Evolutionary conservation across 2,329 filamentous ascomycete genomes (phyloP).

Genomic region (Botrytis cinerea): DNA sequence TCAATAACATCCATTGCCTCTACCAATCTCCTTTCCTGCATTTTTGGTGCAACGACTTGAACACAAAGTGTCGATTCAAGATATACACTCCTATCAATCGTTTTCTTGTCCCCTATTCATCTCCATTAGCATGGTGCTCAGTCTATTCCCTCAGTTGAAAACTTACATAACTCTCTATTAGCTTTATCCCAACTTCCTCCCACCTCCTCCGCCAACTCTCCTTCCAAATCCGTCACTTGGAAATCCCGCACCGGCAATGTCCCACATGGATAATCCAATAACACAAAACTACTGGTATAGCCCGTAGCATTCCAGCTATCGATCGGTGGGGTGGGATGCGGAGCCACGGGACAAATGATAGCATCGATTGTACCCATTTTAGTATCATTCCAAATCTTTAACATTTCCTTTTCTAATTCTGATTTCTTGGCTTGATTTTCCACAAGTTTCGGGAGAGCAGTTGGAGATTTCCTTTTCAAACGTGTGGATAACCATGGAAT

Average conservation of each 20-base stretch:
- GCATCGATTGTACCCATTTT: neutral
- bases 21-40: neutral
- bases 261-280: neutral
- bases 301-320: neutral
- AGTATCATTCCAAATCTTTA: neutral
- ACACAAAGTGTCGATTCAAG: neutral
- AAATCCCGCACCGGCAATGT: neutral
- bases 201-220: neutral
- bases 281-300: neutral
- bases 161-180: neutral
- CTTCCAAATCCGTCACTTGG: neutral
- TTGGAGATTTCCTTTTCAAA: neutral
- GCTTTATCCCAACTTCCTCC: neutral
- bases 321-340: neutral
- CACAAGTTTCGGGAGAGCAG: neutral
- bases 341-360: conserved; percentile 1
- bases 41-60: neutral
- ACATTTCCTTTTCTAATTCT: neutral
- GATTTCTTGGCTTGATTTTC: neutral
- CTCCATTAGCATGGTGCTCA: neutral
- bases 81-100: neutral
- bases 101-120: neutral
- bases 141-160: neutral
- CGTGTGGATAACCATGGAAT: neutral
- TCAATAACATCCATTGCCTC: neutral